Conservation (phyloP, 257 asterid genomes). For the Nyctanthes arbortristis region DNA sequence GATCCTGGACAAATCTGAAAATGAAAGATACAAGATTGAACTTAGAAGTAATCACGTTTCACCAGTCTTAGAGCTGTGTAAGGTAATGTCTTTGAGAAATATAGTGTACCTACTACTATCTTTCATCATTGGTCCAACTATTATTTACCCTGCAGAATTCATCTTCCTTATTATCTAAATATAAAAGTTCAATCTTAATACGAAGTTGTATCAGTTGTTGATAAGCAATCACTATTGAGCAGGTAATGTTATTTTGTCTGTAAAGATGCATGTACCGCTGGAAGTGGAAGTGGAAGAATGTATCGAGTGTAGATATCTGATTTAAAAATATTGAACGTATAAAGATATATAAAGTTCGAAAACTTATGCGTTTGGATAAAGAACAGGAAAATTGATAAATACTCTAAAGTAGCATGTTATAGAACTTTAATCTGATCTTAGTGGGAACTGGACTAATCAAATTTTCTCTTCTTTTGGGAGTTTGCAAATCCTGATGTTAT, state of each 20-base stretch:
- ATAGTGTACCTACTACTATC: slow-evolving; percentile 12
- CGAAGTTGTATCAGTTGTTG: not conserved
- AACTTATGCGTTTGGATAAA: slow-evolving; percentile 5
- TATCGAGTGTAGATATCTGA: not conserved
- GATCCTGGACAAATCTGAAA: slow-evolving; percentile 73
- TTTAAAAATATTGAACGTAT: not conserved
- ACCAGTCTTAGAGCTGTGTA: slow-evolving; percentile 84
- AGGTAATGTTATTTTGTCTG: not conserved
- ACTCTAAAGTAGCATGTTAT: not conserved
- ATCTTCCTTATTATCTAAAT: slow-evolving; percentile 11
- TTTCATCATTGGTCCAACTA: not conserved
- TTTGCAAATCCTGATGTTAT: not conserved
- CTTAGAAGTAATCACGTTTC: slow-evolving; percentile 82
- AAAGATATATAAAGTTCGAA: not conserved
- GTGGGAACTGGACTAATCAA: not conserved
- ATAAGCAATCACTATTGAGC: slow-evolving; percentile 6
- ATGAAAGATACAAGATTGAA: slow-evolving; percentile 66
- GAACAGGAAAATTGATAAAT: not conserved
- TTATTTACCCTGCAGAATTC: slow-evolving; percentile 12
- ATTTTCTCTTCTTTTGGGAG: not conserved
- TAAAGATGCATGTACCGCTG: not conserved
- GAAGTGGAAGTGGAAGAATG: not conserved
- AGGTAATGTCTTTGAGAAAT: slow-evolving; percentile 45
- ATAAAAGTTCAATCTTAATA: slow-evolving; percentile 2
- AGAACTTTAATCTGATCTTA: not conserved